A percentile compares a stretch with the other conserved stretches of the same genome.
These are phyloP conservation scores for Eucalyptus polybractea DNA, from an alignment of 345 rosid genomes.

Conservation along the genomic window DNA sequence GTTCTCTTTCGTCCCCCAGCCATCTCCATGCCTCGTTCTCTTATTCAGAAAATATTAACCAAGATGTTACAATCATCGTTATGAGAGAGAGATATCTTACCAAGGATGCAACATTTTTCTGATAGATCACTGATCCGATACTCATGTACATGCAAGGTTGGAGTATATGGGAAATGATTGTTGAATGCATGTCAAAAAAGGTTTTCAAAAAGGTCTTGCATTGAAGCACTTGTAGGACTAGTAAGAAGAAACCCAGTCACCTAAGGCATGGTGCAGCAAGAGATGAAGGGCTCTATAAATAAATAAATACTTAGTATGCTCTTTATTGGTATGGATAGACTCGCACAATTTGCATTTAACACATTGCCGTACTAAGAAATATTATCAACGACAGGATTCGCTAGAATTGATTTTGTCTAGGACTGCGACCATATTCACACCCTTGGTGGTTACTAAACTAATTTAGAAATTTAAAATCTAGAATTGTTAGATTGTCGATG, in stretches of 20 bases:
- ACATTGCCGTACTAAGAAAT: neutral
- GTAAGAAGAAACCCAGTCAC: neutral
- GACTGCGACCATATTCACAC: neutral
- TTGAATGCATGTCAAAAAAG: neutral
- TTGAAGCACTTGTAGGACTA: neutral
- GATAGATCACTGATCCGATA: neutral
- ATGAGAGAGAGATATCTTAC: neutral
- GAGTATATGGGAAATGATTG: neutral
- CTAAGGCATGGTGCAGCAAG: neutral
- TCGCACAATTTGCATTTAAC: neutral
- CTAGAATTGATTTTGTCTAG: neutral
- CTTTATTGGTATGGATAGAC: neutral
- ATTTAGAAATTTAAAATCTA: neutral
- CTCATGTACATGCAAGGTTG: neutral
- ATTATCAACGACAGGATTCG: rapidly evolving
- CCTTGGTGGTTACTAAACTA: neutral
- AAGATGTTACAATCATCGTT: neutral
- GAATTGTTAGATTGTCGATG: neutral
- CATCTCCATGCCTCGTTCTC: neutral
- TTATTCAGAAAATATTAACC: neutral
- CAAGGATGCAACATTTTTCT: neutral
- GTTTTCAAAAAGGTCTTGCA: neutral
- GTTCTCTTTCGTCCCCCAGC: neutral
- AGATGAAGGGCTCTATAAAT: neutral
- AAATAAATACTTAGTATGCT: neutral